Evolutionary conservation across 495 filamentous ascomycete genomes (phyloP).

Genomic region (Darksidea phi): DNA sequence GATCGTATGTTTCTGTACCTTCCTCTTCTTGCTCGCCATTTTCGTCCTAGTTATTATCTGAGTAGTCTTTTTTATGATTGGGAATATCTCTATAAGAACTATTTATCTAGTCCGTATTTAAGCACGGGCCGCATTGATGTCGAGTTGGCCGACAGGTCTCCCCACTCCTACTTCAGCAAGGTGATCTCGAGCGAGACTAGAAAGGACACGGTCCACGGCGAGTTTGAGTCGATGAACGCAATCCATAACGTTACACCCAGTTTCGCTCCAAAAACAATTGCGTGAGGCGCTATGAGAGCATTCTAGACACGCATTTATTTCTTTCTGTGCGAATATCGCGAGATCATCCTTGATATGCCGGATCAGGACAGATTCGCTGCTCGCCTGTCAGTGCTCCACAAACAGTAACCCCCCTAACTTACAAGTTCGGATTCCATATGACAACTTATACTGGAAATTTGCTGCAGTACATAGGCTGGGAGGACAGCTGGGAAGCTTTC

Average conservation of each 20-base stretch:
- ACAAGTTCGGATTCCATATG: conserved; percentile 26
- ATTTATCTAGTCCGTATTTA: too few species aligned
- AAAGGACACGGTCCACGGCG: conserved; percentile 13
- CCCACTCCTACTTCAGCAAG: conserved; percentile 4
- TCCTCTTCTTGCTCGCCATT: too few species aligned
- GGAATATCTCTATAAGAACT: too few species aligned
- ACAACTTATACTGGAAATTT: conserved; percentile 20
- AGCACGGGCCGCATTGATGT: not conserved
- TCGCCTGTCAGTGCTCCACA: conserved; percentile 9
- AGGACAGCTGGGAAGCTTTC: conserved; percentile 13
- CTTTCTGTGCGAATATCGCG: conserved; percentile 16
- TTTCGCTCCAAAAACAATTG: conserved; percentile 20
- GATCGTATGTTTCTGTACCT: too few species aligned
- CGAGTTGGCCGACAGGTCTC: not conserved
- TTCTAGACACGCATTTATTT: conserved; percentile 18
- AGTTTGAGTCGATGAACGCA: conserved; percentile 17
- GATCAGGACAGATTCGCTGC: conserved; percentile 12
- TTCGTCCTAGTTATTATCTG: too few species aligned
- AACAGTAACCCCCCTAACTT: conserved; percentile 18
- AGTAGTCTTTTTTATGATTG: too few species aligned
- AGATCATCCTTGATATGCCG: conserved; percentile 6
- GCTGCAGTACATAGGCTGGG: conserved; percentile 14
- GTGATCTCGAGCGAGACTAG: conserved; percentile 1
- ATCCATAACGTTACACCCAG: conserved; percentile 5
- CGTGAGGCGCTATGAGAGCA: conserved; percentile 14